These are phyloP conservation scores for Biscogniauxia sp. DNA, from an alignment of 2,329 filamentous ascomycete species.

Conservation along the genomic window DNA sequence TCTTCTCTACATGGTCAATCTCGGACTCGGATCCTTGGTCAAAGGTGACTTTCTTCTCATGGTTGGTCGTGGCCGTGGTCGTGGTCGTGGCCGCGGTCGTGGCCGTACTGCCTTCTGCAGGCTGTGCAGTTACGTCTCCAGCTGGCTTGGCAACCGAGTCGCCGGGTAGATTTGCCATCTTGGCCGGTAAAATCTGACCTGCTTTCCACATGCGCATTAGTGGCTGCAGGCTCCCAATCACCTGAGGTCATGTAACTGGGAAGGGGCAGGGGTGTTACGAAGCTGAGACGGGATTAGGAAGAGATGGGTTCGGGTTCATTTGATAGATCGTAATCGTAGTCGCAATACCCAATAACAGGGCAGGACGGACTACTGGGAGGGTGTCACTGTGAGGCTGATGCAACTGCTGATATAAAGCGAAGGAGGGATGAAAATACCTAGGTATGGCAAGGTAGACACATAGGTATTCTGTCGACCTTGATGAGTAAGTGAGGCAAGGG, in stretches of 20 bases:
- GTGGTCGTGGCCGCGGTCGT: neutral
- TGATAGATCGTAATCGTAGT: neutral
- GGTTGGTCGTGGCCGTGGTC: neutral
- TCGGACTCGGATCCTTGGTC: constrained; percentile 1
- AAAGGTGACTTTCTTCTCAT: constrained; percentile 3
- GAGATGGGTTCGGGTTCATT: neutral
- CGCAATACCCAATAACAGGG: neutral
- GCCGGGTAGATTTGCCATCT: constrained; percentile 10
- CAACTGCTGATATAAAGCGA: neutral
- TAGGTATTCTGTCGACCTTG: no score
- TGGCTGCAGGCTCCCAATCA: constrained; percentile 6
- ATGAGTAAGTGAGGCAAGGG: no score
- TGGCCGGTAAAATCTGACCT: constrained; percentile 3
- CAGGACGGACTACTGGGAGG: neutral
- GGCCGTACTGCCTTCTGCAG: constrained; percentile 2
- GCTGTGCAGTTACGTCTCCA: constrained; percentile 3
- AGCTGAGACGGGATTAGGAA: neutral
- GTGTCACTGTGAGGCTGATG: neutral
- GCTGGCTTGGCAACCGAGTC: constrained; percentile 5
- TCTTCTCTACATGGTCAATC: neutral
- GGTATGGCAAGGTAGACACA: no score
- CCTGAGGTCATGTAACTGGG: neutral
- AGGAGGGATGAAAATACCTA: no score
- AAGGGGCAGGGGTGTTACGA: neutral
- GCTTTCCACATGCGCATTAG: constrained; percentile 10